Conservation (phyloP, 805 yeast species). For the Grigorovia transvaalensis region DNA sequence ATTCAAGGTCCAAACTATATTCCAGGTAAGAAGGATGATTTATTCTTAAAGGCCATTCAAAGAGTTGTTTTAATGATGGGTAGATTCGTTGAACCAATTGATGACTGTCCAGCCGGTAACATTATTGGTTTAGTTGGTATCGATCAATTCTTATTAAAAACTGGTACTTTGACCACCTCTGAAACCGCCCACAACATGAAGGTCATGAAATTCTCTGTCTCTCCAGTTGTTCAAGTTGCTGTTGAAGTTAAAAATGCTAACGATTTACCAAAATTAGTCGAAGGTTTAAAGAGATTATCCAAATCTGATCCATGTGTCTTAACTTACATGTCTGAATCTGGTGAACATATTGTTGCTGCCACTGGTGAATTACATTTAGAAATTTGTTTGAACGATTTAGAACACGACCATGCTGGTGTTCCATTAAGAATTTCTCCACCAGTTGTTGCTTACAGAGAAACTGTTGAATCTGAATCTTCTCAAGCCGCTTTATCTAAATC, state of each 20-base stretch:
- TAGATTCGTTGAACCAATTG: slow-evolving; percentile 94
- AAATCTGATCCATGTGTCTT: slow-evolving; percentile 99
- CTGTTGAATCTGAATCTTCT: slow-evolving; percentile 86
- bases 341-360: slow-evolving; percentile 99
- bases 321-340: slow-evolving; percentile 77
- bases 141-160: slow-evolving; percentile 98
- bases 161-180: slow-evolving; percentile 96
- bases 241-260: slow-evolving; percentile 99
- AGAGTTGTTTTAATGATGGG: slow-evolving; percentile 99
- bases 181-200: slow-evolving; percentile 98
- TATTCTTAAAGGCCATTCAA: slow-evolving; percentile 94
- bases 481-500: slow-evolving; percentile 97
- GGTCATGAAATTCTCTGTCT: slow-evolving; percentile 99
- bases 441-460: slow-evolving; percentile 97
- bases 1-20: slow-evolving; percentile 99
- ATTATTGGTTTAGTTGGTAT: slow-evolving; percentile 99
- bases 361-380: slow-evolving; percentile 99
- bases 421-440: slow-evolving; percentile 98
- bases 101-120: slow-evolving; percentile 99
- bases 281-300: slow-evolving; percentile 99
- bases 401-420: slow-evolving; percentile 98
- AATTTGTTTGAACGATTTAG: slow-evolving; percentile 91
- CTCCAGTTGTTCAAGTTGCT: slow-evolving; percentile 99
- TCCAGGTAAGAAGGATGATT: slow-evolving; percentile 97
- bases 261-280: slow-evolving; percentile 98